Evolutionary conservation across 805 yeast genomes (phyloP).

Genomic region (Pichia deserticola): DNA sequence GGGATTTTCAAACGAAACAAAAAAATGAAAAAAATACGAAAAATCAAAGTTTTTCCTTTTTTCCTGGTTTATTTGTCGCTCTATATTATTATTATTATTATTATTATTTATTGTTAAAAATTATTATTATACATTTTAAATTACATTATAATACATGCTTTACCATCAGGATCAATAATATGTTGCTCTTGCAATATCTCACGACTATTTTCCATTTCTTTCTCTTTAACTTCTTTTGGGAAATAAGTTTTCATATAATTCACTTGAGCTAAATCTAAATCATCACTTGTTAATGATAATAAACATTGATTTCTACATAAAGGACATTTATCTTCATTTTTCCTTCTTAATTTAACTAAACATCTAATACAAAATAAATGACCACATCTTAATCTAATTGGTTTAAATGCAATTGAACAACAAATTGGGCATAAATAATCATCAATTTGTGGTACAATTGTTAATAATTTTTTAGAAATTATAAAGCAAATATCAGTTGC

Average conservation of each 20-base stretch:
- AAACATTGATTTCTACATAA: constrained; percentile 54
- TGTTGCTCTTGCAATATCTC: constrained; percentile 38
- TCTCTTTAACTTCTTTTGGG: constrained; percentile 60
- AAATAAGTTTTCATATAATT: constrained; percentile 49
- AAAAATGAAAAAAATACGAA: no score
- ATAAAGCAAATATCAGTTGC: constrained; percentile 48
- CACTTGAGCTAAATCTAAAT: constrained; percentile 50
- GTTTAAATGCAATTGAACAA: constrained; percentile 62
- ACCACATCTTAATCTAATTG: constrained; percentile 54
- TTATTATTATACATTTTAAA: no score
- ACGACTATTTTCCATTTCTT: constrained; percentile 46
- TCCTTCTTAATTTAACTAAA: constrained; percentile 57
- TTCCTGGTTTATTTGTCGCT: no score
- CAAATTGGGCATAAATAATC: constrained; percentile 75
- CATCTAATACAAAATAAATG: constrained; percentile 73
- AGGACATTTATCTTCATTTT: constrained; percentile 56
- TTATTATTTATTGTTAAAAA: no score
- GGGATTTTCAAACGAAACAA: no score
- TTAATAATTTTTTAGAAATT: constrained; percentile 46
- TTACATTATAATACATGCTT: constrained; percentile 23
- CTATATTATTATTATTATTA: no score
- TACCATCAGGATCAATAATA: constrained; percentile 15
- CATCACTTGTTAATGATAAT: constrained; percentile 48
- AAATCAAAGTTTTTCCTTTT: no score
- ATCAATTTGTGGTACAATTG: constrained; percentile 63